A percentile compares a stretch with the other conserved stretches of the same genome.
Evolutionary conservation across 73 alveolate genomes (phyloP).

Genomic region (Symbiodinium pilosum): DNA sequence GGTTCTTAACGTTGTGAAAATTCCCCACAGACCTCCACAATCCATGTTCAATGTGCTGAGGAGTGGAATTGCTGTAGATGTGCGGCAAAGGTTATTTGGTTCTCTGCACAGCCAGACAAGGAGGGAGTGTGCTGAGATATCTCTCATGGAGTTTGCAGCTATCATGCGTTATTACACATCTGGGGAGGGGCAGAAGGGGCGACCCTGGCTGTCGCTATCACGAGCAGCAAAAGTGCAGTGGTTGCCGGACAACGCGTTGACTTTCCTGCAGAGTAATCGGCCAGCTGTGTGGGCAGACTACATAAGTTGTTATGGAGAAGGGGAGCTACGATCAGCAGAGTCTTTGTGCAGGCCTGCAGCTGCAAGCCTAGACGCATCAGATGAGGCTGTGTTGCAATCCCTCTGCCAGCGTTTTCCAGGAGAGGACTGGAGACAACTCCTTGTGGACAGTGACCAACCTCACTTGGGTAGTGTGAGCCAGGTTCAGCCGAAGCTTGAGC

Average conservation of each 20-base stretch:
- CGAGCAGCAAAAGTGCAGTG: not conserved
- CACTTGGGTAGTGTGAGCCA: not conserved
- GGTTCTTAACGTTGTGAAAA: no score
- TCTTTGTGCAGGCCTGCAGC: not conserved
- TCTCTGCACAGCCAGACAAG: not conserved
- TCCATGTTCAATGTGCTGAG: not conserved
- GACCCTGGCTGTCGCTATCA: not conserved
- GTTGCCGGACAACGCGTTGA: not conserved
- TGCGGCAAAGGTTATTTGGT: not conserved
- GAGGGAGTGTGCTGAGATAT: not conserved
- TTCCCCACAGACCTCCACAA: not conserved
- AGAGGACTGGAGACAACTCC: not conserved
- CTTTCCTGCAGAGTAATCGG: not conserved
- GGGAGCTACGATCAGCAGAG: not conserved
- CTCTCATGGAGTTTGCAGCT: not conserved
- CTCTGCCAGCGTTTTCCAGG: not conserved
- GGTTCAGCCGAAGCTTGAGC: not conserved
- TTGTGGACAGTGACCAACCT: not conserved
- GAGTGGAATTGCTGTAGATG: not conserved
- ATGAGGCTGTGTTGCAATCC: not conserved
- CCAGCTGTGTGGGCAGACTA: not conserved
- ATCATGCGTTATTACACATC: not conserved
- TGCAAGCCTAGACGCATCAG: not conserved
- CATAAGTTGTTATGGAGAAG: not conserved
- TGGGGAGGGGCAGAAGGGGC: not conserved